Evolutionary conservation across 345 rosid species (phyloP), one percentile per base, ranked within the genome.

Genomic region (Populus pruinosa): DNA sequence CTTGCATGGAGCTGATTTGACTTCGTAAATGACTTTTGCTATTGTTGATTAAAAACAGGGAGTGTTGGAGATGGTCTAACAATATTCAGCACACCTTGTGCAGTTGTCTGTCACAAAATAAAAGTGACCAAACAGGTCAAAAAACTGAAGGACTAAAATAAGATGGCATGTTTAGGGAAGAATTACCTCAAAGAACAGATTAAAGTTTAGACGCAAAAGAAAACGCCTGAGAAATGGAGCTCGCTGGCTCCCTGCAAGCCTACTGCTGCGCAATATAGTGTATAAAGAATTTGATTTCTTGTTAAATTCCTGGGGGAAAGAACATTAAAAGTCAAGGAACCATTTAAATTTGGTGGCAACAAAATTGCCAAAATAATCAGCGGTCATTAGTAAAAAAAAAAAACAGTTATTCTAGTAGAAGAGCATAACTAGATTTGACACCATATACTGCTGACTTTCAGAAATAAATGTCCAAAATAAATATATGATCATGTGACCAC

Each of bases 181-280:
- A 56, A 55, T 77, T 79, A 92, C 99, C 98, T 96, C 98, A 27
- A 92, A 93, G 87, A 92, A 96, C 69, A 91, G 90, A 86, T 93
- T 93, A 80, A 87, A 93, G 84, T 96, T 93, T 59, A 93, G 87
- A 20, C 93, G 98, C 88, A 93, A 86, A 79, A 96, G 96, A 85
- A 96, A 93, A 49, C 96, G 94, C 76, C 99, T 91, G 71, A 93
- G 91, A 81, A 91, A 96, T 17, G 98, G 98, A 49, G 97, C 99
- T 79, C 99, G 87, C 81, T 91, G 99, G 85, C 98, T 96, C 70
- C 98, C 98, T 0, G 94, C 99, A 21, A 92, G 92, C 84, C 96
- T 90, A 87, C 97, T 96, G 76, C 99, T 90, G 59, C 98, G 90
- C 79, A 93, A 79, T 74, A 93, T 93, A 47, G 98, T 92, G 80